These are phyloP conservation scores for Adiantum capillusveneris DNA, from an alignment of 75 land plant species.

Conservation along the genomic window DNA sequence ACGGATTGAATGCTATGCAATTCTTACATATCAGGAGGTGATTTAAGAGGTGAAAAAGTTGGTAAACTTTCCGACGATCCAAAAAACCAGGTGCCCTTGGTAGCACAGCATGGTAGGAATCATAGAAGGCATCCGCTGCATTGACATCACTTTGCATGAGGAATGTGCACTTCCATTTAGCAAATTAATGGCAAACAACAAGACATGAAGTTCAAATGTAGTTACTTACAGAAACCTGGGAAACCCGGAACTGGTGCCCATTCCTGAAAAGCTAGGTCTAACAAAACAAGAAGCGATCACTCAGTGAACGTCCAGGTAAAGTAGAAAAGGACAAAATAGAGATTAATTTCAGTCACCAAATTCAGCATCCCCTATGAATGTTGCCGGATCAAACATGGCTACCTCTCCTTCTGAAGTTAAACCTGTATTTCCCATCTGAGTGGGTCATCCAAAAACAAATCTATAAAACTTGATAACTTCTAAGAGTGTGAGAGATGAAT, in stretches of 20 bases:
- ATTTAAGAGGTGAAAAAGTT: slow-evolving; percentile 26
- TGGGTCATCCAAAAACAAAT: background rate
- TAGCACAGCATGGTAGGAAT: slow-evolving; percentile 20
- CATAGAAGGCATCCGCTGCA: slow-evolving; percentile 22
- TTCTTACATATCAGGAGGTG: slow-evolving; percentile 22
- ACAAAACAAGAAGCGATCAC: background rate
- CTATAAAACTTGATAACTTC: background rate
- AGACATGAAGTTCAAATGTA: background rate
- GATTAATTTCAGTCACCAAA: slow-evolving; percentile 14
- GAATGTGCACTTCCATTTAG: too few relatives aligned
- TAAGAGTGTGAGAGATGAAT: too few relatives aligned
- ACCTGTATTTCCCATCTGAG: slow-evolving; percentile 29
- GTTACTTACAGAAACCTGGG: slow-evolving; percentile 27
- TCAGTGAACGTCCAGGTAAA: background rate
- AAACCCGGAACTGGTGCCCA: slow-evolving; percentile 24
- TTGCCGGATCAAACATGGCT: slow-evolving; percentile 29
- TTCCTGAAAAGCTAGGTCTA: slow-evolving; percentile 26
- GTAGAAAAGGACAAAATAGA: background rate
- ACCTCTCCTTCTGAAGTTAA: slow-evolving; percentile 20
- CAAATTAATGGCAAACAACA: too few relatives aligned
- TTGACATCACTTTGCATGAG: background rate
- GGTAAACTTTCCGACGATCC: slow-evolving; percentile 19
- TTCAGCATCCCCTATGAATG: slow-evolving; percentile 30
- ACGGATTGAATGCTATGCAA: background rate
- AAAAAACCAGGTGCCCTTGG: slow-evolving; percentile 18